Evolutionary conservation across 164 flowering plant genomes (phyloP).

Genomic region (Vitis cinerea): DNA sequence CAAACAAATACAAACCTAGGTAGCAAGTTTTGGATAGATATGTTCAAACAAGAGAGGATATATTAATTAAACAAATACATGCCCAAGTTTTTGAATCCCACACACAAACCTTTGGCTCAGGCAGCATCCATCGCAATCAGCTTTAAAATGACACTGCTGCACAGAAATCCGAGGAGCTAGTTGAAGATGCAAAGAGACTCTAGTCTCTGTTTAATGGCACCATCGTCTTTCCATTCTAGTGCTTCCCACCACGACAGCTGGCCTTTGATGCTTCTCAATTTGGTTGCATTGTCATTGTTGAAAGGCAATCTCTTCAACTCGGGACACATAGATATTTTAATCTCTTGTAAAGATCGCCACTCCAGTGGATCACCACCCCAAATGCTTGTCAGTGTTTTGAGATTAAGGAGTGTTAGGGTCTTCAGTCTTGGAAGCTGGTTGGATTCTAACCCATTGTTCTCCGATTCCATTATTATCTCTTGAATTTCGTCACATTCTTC

Average conservation of each 20-base stretch:
- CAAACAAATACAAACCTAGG: too few species aligned
- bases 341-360: conserved; percentile 11
- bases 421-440: conserved; percentile 6
- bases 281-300: conserved; percentile 2
- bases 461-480: conserved; percentile 8
- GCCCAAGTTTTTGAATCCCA: too few species aligned
- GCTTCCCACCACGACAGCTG: not conserved
- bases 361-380: not conserved
- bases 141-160: too few species aligned
- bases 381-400: conserved; percentile 9
- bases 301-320: conserved; percentile 6
- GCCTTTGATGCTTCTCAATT: conserved; percentile 4
- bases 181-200: too few species aligned
- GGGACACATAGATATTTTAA: conserved; percentile 4
- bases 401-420: not conserved
- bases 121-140: too few species aligned
- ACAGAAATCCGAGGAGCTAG: too few species aligned
- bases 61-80: too few species aligned
- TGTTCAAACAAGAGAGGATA: too few species aligned
- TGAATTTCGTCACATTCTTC: conserved; percentile 9
- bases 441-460: not conserved
- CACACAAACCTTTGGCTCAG: too few species aligned
- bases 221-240: too few species aligned
- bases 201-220: too few species aligned
- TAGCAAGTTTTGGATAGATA: too few species aligned